Evolutionary conservation across 257 asterid genomes (phyloP), one percentile per base, ranked within the genome.

Genomic region (Nicotiana obtusifolia): DNA sequence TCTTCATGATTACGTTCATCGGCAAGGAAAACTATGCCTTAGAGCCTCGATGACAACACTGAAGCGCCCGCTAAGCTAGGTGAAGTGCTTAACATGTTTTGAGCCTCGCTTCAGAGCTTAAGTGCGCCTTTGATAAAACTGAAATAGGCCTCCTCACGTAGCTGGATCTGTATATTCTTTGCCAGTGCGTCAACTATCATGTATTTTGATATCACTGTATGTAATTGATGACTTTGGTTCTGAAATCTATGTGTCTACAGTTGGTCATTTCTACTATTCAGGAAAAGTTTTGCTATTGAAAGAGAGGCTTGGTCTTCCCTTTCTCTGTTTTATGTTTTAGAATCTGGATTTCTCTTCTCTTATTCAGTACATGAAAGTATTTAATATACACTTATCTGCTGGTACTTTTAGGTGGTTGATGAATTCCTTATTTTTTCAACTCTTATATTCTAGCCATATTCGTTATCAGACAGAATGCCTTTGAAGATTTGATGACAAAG

Each of bases 121-220:
- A n/a, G n/a, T n/a, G n/a, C n/a, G n/a, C n/a, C n/a, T n/a, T n/a
- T n/a, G n/a, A n/a, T n/a, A n/a, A n/a, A n/a, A n/a, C n/a, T n/a
- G n/a, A n/a, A n/a, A n/a, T n/a, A 47, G 79, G 79, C 16, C 22
- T 47, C 37, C 16, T 73, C 79, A 73, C 37, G 47, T 73, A 47
- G 41, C 41, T 53, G 59, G 79, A 73, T 73, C 79, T 24, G 37
- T 47, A 49, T 24, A 73, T 24, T 4, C 79, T 47, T 73, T 73
- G 24, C 41, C 37, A 24, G 41, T 24, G 5, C 26, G 16, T 22
- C 35, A 69, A 44, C 20, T 2, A 6, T 71, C 78, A 13, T 44
- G 78, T n/a, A 71, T 41, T 71, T n/a, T 68, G 31, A 68, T n/a
- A 37, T 37, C 77, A 68, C 54, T 68, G 59, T 44, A 71, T 69